Base-by-base conservation (phyloP, 148 eudicot species). In the Rheum nobile region DNA sequence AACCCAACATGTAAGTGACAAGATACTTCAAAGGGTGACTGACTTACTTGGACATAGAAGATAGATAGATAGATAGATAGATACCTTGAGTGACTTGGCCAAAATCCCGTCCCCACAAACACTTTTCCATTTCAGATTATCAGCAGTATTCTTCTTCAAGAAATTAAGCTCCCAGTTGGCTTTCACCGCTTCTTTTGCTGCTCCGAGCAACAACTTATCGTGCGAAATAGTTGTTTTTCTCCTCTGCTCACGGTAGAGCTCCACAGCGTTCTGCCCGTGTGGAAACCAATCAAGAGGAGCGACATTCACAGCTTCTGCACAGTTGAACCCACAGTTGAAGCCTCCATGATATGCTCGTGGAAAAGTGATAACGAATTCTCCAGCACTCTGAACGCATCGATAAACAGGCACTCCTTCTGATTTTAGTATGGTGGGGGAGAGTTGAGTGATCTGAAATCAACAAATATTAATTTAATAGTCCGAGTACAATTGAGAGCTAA, bases 211-310 rank as follows among this genome's bases (percentile, higher is more conserved):
- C 71, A 96, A 79, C 82, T 96, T 96, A 83, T 96, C 99, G 77
- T 96, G 99, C 57, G 99, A 96, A 72, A 96, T 87, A 57, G 99
- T 90, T 9, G 97, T 96, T 71, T 87, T 93, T 67, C 97, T 76
- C 37, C 85, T 87, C 83, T 92, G 96, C 77, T 90, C 90, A 78
- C 94, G 89, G 77, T 96, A 96, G 41, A 92, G 91, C 88, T 96
- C 99, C 78, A 96, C 91, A 75, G 99, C 99, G 75, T 80, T 92
- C 72, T 87, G 96, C 44, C 99, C 99, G 76, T 87, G 94, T 35
- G 97, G 99, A 80, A 96, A 84, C 99, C 99, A 96, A 74, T 96
- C 97, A 80, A 96, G 83, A 72, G 99, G 99, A 75, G 99, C 99
- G 75, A 92, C 89, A 85, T 96, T 96, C 68, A 96, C 97, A 61